phyloP scores from a whole-genome alignment of 345 rosid genomes.

The Corchorus olitorius region DNA sequence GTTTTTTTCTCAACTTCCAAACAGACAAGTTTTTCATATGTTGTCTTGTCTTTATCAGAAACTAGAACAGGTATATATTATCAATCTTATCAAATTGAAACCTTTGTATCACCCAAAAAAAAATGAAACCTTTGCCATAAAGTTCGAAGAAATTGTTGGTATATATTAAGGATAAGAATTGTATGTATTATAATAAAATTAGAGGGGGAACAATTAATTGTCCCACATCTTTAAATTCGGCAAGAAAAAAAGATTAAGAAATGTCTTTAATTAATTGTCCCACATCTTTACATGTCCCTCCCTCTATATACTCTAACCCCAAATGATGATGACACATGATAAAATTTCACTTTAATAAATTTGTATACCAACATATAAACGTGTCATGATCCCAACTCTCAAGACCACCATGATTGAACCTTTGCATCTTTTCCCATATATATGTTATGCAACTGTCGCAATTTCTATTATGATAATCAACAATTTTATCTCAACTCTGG shows the following conservation, averaged over 20 bases:
- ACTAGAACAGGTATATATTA: no score
- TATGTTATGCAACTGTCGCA: neutral
- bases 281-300: neutral
- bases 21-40: no score
- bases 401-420: slow-evolving; percentile 5
- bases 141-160: no score
- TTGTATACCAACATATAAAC: neutral
- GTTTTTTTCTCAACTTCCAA: no score
- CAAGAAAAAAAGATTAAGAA: slow-evolving; percentile 10
- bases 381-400: neutral
- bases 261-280: no score
- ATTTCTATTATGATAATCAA: neutral
- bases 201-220: slow-evolving; percentile 14
- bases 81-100: no score
- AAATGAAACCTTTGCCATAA: no score
- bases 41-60: no score
- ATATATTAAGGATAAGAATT: neutral
- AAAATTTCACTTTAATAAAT: neutral
- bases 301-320: neutral
- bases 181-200: no score
- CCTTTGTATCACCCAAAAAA: no score
- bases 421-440: neutral
- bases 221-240: slow-evolving; percentile 5
- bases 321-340: neutral
- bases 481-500: neutral